Base-by-base conservation (phyloP, 257 asterid species). In the Nicotiana noctiflora region DNA sequence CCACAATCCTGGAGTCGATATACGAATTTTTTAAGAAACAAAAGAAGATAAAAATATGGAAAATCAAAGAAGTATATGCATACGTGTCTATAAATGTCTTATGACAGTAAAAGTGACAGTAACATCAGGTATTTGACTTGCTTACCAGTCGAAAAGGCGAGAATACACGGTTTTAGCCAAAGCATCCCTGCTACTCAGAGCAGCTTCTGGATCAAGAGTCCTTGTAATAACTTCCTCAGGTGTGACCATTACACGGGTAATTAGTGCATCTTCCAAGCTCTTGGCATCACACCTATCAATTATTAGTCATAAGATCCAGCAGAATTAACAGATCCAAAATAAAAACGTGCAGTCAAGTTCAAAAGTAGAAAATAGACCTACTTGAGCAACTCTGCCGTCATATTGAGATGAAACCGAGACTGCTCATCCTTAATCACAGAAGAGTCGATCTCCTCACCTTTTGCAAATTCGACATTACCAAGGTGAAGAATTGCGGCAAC, bases 401-500 rank as follows among this genome's bases (percentile, higher is more conserved):
- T 86, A 83, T 88, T 91, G 80, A 96, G 93, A 91, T 96, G 99
- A 88, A 92, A 94, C 88, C 96, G 86, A 25, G 99, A 92, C 83
- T 90, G 89, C 84, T 91, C 97, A 86, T 96, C 96, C 92, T 96
- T 96, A 66, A 96, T 89, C 79, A 89, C 97, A 82, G 99, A 96
- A 84, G 99, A 96, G 86, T 94, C 99, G 19, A 96, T 86, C 86
- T 96, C 99, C 87, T 90, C 77, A 63, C 99, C 99, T 87, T 96
- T 96, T 32, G 97, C 87, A 88, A 96, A 96, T 81, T 96, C 98
- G 60, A 96, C 82, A 87, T 96, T 96, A 83, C 99, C 99, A 79
- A 96, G 93, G 87, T 96, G 99, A 81, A 96, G 97, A 87, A 96
- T 74, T 81, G 99, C 94, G 57, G 99, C 99, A 81, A 96, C 97